A percentile compares a stretch with the other conserved stretches of the same genome.
Conservation (phyloP, 805 yeast species). For the Teunomyces kruisii region DNA sequence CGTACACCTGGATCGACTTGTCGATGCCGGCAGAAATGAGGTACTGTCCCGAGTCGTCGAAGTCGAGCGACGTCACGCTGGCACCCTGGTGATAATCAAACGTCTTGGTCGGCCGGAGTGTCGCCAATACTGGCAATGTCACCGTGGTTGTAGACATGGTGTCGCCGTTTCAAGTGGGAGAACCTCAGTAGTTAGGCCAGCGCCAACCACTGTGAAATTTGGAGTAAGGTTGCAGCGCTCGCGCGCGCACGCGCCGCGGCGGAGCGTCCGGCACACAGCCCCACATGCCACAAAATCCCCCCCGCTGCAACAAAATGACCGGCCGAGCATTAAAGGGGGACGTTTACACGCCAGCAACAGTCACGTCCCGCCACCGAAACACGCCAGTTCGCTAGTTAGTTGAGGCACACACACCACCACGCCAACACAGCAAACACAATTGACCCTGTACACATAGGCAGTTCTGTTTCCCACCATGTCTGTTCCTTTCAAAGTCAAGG, state of each 20-base stretch:
- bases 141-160: constrained; percentile 6
- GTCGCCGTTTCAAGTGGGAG: too few species aligned
- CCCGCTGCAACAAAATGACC: constrained; percentile 13
- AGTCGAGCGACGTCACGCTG: constrained; percentile 69
- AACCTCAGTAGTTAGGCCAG: too few species aligned
- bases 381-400: too few species aligned
- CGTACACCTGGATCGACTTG: constrained; percentile 82
- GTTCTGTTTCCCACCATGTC: constrained; percentile 14
- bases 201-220: too few species aligned
- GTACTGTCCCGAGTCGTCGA: constrained; percentile 80
- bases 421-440: constrained; percentile 7
- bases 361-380: too few species aligned
- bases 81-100: constrained; percentile 52
- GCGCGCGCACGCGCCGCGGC: too few species aligned
- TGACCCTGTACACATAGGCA: constrained; percentile 10
- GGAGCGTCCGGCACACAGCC: too few species aligned
- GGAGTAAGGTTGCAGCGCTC: too few species aligned
- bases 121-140: constrained; percentile 17
- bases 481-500: constrained; percentile 66
- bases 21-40: constrained; percentile 76
- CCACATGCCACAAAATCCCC: too few species aligned
- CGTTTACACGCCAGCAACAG: too few species aligned
- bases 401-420: background rate
- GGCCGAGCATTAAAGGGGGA: too few species aligned
- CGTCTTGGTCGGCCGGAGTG: constrained; percentile 44